Evolutionary conservation across 2,329 filamentous ascomycete species (phyloP).

Genomic region (Penicillium sp.): DNA sequence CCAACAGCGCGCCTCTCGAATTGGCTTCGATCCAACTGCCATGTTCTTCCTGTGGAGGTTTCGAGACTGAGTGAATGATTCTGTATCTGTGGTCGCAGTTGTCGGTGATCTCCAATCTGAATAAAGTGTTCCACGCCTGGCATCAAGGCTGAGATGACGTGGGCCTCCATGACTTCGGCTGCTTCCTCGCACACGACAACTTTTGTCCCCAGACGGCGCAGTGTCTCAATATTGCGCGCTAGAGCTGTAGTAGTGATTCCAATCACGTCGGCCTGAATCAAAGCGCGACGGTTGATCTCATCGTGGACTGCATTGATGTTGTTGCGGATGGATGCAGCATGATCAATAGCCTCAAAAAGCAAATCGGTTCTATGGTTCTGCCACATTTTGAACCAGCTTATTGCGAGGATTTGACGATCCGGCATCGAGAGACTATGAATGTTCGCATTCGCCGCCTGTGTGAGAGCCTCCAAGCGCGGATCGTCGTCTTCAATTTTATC

Average conservation of each 20-base stretch:
- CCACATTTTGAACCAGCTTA: constrained; percentile 2
- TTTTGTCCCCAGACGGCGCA: constrained; percentile 6
- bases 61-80: constrained; percentile 10
- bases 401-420: constrained; percentile 4
- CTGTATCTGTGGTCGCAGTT: constrained; percentile 30
- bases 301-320: constrained; percentile 3
- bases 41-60: constrained; percentile 1
- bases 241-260: constrained; percentile 12
- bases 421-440: background rate
- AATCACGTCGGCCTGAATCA: constrained; percentile 9
- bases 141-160: constrained; percentile 40
- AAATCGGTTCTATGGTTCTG: background rate
- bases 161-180: constrained; percentile 61
- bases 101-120: constrained; percentile 31
- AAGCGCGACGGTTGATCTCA: constrained; percentile 3
- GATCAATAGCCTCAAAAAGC: constrained; percentile 3
- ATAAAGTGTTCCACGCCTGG: constrained; percentile 38
- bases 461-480: constrained; percentile 2
- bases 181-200: constrained; percentile 60
- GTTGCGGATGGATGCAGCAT: background rate
- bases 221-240: constrained; percentile 7
- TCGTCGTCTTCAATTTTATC: background rate
- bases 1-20: constrained; percentile 12
- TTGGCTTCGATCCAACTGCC: constrained; percentile 6
- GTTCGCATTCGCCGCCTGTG: background rate